Conservation (phyloP, 2,329 filamentous ascomycete genomes). For the Colletotrichum destructivum region DNA sequence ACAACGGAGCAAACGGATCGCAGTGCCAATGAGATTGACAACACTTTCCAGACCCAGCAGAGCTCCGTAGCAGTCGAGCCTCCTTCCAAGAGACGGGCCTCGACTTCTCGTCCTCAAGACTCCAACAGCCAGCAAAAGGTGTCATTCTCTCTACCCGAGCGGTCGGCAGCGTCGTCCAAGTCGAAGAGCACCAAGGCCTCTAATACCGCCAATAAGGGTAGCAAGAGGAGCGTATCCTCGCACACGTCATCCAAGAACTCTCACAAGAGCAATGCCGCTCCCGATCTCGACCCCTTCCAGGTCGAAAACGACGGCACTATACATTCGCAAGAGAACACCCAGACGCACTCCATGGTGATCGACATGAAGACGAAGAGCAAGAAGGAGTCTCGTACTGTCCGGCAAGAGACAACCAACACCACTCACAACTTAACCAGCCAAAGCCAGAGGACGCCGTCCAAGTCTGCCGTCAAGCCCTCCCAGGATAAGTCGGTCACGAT, state of each 20-base stretch:
- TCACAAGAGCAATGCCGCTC: constrained; percentile 35
- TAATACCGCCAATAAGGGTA: constrained; percentile 58
- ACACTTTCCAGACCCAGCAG: constrained; percentile 44
- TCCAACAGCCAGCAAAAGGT: constrained; percentile 53
- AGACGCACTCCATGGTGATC: constrained; percentile 45
- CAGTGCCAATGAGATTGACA: constrained; percentile 41
- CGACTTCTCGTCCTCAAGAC: constrained; percentile 25
- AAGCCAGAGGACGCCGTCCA: constrained; percentile 39
- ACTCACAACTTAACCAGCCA: constrained; percentile 44
- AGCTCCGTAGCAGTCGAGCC: constrained; percentile 41
- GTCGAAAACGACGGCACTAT: constrained; percentile 45
- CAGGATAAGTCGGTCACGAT: constrained; percentile 39
- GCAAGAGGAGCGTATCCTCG: constrained; percentile 56
- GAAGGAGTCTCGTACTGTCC: constrained; percentile 37
- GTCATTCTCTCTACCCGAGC: constrained; percentile 59
- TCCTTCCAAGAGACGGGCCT: constrained; percentile 46
- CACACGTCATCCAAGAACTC: constrained; percentile 34
- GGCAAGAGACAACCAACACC: constrained; percentile 38
- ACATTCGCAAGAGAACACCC: constrained; percentile 45
- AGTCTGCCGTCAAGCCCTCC: constrained; percentile 34
- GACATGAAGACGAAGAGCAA: constrained; percentile 43
- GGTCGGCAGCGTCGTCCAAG: constrained; percentile 46
- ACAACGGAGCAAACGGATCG: constrained; percentile 48
- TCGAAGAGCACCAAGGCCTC: constrained; percentile 47
- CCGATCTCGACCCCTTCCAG: constrained; percentile 42